phyloP scores from a whole-genome alignment of 2,329 filamentous ascomycete genomes.

The Colletotrichum tropicicola region DNA sequence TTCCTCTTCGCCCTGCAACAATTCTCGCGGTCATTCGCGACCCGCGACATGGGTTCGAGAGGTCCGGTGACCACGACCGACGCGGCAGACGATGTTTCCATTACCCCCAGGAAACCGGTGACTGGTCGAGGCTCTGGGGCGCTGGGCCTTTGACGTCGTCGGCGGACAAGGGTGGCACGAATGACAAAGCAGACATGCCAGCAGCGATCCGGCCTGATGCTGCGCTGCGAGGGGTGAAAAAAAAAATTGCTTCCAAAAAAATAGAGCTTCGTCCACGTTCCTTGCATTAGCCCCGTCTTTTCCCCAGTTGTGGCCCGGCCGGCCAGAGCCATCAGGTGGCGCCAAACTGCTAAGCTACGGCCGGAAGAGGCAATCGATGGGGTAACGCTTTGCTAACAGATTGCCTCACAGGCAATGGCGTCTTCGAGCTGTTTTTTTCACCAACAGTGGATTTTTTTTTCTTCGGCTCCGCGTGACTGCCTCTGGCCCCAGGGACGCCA shows the following conservation, averaged over 20 bases:
- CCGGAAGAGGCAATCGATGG: conserved; percentile 27
- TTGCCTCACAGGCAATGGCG: conserved; percentile 21
- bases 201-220: conserved; percentile 10
- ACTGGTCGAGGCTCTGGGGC: conserved; percentile 18
- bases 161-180: not conserved
- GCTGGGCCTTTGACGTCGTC: conserved; percentile 23
- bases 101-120: conserved; percentile 30
- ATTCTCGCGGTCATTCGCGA: conserved; percentile 13
- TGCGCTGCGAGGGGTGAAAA: no score
- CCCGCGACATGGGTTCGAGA: not conserved
- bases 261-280: conserved; percentile 7
- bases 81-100: conserved; percentile 22
- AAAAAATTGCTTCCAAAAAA: conserved; percentile 5
- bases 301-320: conserved; percentile 11
- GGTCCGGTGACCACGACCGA: conserved; percentile 24
- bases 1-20: not conserved
- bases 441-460: not conserved
- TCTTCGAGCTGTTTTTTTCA: conserved; percentile 2
- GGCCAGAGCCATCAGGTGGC: not conserved
- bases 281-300: conserved; percentile 29
- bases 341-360: not conserved
- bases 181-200: conserved; percentile 5
- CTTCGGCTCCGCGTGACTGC: conserved; percentile 5
- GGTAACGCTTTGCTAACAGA: conserved; percentile 29
- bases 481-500: not conserved